Percentiles rank a stretch among this genome's conserved stretches.
Conservation (phyloP, 805 yeast genomes). For the Kodamaea hsintzibuensis region DNA sequence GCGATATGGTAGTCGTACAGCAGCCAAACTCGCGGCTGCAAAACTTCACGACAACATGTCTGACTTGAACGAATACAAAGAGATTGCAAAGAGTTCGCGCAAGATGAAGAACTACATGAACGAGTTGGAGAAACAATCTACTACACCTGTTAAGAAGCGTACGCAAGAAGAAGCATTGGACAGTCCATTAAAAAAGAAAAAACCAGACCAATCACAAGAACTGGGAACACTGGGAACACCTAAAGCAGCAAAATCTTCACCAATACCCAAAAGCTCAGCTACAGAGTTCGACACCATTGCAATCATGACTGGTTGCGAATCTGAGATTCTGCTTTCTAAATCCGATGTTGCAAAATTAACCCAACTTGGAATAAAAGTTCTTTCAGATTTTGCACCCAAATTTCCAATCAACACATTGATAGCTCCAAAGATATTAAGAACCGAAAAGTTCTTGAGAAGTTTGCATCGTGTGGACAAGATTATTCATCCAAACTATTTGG, state of each 20-base stretch:
- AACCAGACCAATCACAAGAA: conserved; percentile 9
- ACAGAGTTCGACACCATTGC: conserved; percentile 45
- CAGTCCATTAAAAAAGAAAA: conserved; percentile 13
- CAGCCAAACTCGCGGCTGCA: conserved; percentile 64
- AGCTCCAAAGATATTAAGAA: conserved; percentile 81
- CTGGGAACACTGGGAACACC: conserved; percentile 7
- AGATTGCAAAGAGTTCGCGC: conserved; percentile 44
- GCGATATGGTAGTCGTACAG: conserved; percentile 45
- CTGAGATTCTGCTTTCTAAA: conserved; percentile 35
- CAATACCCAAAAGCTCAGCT: not conserved
- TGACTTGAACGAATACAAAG: conserved; percentile 63
- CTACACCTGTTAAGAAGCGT: conserved; percentile 8
- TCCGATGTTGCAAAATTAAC: conserved; percentile 45
- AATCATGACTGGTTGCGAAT: conserved; percentile 68
- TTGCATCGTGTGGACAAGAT: conserved; percentile 57
- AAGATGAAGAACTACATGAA: conserved; percentile 40
- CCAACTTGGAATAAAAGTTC: conserved; percentile 58
- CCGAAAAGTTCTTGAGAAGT: conserved; percentile 81
- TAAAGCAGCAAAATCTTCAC: conserved; percentile 14
- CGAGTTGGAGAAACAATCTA: conserved; percentile 25
- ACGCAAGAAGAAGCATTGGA: not conserved
- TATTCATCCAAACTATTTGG: conserved; percentile 55
- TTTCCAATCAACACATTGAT: conserved; percentile 50
- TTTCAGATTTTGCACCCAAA: conserved; percentile 43
- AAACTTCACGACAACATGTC: conserved; percentile 69